phyloP scores from a whole-genome alignment of 192 early-diverging fungal species.

The Phycomyces blakesleeanus region DNA sequence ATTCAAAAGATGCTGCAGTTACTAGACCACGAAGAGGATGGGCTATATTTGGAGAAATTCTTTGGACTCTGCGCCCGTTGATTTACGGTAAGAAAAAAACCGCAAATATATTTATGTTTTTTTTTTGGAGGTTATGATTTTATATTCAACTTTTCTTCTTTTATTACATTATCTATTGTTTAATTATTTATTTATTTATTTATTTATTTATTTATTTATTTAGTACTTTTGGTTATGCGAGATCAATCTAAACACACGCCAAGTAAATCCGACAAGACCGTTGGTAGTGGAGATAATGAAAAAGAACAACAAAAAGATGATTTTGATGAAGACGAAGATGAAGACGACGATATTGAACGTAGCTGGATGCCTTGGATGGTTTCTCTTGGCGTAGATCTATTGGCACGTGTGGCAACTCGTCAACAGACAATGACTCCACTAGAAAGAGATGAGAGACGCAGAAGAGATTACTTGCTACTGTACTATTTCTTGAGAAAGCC shows the following conservation, averaged over 20 bases:
- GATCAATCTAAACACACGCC: background rate
- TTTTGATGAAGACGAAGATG: background rate
- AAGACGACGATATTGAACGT: conserved; percentile 8
- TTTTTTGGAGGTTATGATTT: background rate
- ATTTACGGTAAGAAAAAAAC: conserved; percentile 22
- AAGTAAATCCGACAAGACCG: no score
- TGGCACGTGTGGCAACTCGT: background rate
- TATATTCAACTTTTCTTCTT: no score
- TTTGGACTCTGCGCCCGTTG: conserved; percentile 24
- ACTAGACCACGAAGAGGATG: background rate
- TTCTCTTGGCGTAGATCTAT: conserved; percentile 14
- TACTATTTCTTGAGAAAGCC: conserved; percentile 24
- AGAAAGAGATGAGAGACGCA: conserved; percentile 18
- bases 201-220: no score
- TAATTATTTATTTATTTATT: no score
- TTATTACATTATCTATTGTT: no score
- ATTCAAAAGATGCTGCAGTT: background rate
- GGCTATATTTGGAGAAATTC: conserved; percentile 14
- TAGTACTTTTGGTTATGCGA: conserved; percentile 10
- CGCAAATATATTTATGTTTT: no score
- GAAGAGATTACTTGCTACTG: conserved; percentile 21
- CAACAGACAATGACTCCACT: conserved; percentile 16
- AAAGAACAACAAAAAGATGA: background rate
- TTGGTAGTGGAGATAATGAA: no score
- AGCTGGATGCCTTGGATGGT: conserved; percentile 24